Percentiles rank a stretch among this genome's conserved stretches.
Evolutionary conservation across 2,329 filamentous ascomycete species (phyloP).

Genomic region (Sporothrix phasma): DNA sequence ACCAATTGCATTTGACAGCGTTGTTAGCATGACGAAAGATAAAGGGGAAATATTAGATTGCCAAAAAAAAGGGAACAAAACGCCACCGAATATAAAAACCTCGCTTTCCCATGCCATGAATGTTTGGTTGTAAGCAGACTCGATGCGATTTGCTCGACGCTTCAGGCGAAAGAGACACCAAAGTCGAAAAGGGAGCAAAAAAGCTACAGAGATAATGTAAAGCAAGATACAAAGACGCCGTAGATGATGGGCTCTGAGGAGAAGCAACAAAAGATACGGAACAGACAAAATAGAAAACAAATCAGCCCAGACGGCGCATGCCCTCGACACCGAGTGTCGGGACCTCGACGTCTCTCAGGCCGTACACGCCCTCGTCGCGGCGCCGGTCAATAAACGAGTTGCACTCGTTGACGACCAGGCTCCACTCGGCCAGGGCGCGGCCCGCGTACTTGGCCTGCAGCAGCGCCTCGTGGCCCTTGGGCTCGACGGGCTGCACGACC

Average conservation of each 20-base stretch:
- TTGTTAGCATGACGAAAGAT: too few species aligned
- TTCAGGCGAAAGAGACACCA: neutral
- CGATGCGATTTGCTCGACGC: neutral
- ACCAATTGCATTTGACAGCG: too few species aligned
- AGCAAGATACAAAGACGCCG: neutral
- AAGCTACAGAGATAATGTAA: neutral
- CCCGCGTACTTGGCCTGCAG: constrained; percentile 53
- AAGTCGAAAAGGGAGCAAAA: neutral
- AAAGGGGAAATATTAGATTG: neutral
- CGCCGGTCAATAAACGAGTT: constrained; percentile 73
- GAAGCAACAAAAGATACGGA: too few species aligned
- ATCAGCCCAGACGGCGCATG: constrained; percentile 30
- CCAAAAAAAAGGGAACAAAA: neutral
- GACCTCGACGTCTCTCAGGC: constrained; percentile 59
- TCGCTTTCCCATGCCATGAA: constrained; percentile 14
- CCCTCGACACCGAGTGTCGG: constrained; percentile 55
- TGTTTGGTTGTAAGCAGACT: neutral
- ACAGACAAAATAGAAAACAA: too few species aligned
- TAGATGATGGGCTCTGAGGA: neutral
- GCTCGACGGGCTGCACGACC: constrained; percentile 36
- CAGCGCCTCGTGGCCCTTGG: constrained; percentile 32
- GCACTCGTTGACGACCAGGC: constrained; percentile 62
- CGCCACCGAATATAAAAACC: constrained; percentile 4
- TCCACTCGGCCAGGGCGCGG: constrained; percentile 69
- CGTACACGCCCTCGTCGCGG: constrained; percentile 60